phyloP scores from a whole-genome alignment of 768 basidiomycete genomes.

The Xerocomellus chrysenteron region DNA sequence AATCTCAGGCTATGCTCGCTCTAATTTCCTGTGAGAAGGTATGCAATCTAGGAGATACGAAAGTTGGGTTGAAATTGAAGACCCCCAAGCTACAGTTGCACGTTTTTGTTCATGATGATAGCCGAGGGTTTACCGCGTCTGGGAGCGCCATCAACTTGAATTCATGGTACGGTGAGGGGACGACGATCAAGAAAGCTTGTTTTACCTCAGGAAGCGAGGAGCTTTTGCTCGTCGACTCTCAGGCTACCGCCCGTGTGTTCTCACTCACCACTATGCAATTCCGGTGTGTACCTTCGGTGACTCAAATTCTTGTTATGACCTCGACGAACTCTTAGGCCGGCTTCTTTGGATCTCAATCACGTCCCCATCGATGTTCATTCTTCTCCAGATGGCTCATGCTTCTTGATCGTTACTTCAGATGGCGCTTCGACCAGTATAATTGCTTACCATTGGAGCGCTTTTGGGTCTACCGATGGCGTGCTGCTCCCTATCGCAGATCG shows the following conservation, averaged over 20 bases:
- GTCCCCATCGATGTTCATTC: constrained; percentile 39
- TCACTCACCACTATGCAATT: constrained; percentile 56
- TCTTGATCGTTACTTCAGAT: constrained; percentile 35
- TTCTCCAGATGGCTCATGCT: constrained; percentile 56
- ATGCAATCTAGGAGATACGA: not conserved
- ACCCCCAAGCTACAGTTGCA: constrained; percentile 38
- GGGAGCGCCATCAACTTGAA: constrained; percentile 43
- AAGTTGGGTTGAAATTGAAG: not conserved
- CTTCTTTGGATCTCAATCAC: constrained; percentile 40
- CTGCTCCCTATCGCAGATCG: constrained; percentile 33
- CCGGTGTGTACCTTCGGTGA: constrained; percentile 35
- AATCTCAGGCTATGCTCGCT: constrained; percentile 47
- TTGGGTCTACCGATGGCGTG: constrained; percentile 51
- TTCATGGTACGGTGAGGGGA: constrained; percentile 44
- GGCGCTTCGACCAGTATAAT: constrained; percentile 23
- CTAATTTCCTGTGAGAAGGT: constrained; percentile 47
- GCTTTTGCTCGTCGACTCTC: constrained; percentile 48
- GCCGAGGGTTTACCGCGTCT: constrained; percentile 41
- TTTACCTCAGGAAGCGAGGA: constrained; percentile 56
- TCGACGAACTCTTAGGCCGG: constrained; percentile 36
- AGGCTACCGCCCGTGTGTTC: constrained; percentile 45
- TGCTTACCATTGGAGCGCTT: constrained; percentile 57
- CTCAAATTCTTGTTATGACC: not conserved
- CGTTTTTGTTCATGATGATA: constrained; percentile 50
- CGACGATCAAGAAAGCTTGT: constrained; percentile 37